Conservation (phyloP, 352 stramenopile genomes). For the Phytophthora quininea region DNA sequence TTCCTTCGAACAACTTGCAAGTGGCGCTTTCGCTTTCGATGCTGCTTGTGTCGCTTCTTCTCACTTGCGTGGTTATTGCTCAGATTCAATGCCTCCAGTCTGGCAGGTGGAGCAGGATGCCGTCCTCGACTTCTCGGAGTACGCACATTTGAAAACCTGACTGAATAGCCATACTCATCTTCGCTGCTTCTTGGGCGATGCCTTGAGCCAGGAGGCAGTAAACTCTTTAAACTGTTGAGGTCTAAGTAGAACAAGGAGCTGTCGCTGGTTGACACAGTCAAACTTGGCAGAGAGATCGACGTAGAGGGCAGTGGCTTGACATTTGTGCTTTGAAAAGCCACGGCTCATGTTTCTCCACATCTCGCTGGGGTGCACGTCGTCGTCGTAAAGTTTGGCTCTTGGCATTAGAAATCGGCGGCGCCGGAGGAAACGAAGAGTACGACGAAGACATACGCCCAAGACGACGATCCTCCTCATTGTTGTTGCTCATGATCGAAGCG, state of each 20-base stretch:
- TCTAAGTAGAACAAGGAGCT: constrained; percentile 74
- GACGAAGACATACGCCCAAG: constrained; percentile 15
- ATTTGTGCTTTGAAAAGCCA: constrained; percentile 74
- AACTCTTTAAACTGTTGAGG: constrained; percentile 61
- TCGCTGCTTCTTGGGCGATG: constrained; percentile 31
- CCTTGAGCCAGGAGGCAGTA: constrained; percentile 43
- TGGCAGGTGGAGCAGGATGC: constrained; percentile 21
- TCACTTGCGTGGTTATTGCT: constrained; percentile 6
- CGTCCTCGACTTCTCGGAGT: constrained; percentile 20
- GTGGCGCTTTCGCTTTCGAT: constrained; percentile 18
- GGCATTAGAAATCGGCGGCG: constrained; percentile 9
- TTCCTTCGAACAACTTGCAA: constrained; percentile 43
- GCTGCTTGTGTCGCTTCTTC: constrained; percentile 1
- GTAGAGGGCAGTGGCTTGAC: constrained; percentile 33
- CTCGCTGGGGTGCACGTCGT: constrained; percentile 21
- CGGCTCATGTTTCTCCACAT: constrained; percentile 45
- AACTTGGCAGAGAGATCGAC: constrained; percentile 13
- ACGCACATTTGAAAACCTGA: constrained; percentile 4
- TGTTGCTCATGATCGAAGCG: constrained; percentile 30
- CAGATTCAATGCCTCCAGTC: constrained; percentile 54
- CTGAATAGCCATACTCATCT: constrained; percentile 16
- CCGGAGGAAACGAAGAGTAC: constrained; percentile 12
- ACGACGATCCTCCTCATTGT: constrained; percentile 35
- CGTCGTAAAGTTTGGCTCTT: constrained; percentile 26
- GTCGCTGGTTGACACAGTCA: constrained; percentile 26